Conservation (phyloP, 2,329 filamentous ascomycete species). For the Ophiostoma sp. region DNA sequence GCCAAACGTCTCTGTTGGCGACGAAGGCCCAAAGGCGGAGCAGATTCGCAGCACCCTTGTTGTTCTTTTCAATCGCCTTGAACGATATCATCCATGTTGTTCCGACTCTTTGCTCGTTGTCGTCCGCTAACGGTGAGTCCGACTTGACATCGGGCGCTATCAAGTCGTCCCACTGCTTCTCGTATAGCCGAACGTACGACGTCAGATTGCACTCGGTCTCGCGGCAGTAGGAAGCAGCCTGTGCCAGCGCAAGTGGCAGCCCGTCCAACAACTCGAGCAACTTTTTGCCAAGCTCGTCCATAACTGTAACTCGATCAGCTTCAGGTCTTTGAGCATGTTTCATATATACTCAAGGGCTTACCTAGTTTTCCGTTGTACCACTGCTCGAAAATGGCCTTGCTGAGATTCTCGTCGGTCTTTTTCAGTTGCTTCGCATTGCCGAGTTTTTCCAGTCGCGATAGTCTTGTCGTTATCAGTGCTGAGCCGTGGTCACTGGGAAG, state of each 20-base stretch:
- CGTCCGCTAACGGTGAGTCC: background rate
- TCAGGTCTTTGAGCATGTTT: background rate
- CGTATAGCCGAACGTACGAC: slow-evolving; percentile 10
- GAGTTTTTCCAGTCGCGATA: slow-evolving; percentile 27
- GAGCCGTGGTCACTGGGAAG: slow-evolving; percentile 30
- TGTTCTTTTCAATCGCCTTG: slow-evolving; percentile 10
- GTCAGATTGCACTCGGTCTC: background rate
- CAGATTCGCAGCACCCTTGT: slow-evolving; percentile 7
- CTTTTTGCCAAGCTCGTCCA: slow-evolving; percentile 24
- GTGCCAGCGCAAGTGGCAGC: slow-evolving; percentile 29
- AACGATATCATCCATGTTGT: slow-evolving; percentile 12
- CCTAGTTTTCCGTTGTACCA: slow-evolving; percentile 28
- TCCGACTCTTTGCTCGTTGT: background rate
- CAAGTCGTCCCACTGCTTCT: background rate
- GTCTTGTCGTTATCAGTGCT: slow-evolving; percentile 31
- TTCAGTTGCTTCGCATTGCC: slow-evolving; percentile 27
- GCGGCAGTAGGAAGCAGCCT: slow-evolving; percentile 27
- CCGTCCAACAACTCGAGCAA: slow-evolving; percentile 26
- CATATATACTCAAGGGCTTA: slow-evolving; percentile 11
- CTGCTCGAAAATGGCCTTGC: slow-evolving; percentile 30
- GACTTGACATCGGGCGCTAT: background rate
- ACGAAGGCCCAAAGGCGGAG: slow-evolving; percentile 16
- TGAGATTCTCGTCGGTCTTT: slow-evolving; percentile 28
- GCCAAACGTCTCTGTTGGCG: slow-evolving; percentile 15
- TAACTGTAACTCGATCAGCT: slow-evolving; percentile 15